Percentiles rank a stretch among this genome's conserved stretches.
phyloP scores from a whole-genome alignment of 1,284 basidiomycete genomes.

The Wallemia ichthyophaga region DNA sequence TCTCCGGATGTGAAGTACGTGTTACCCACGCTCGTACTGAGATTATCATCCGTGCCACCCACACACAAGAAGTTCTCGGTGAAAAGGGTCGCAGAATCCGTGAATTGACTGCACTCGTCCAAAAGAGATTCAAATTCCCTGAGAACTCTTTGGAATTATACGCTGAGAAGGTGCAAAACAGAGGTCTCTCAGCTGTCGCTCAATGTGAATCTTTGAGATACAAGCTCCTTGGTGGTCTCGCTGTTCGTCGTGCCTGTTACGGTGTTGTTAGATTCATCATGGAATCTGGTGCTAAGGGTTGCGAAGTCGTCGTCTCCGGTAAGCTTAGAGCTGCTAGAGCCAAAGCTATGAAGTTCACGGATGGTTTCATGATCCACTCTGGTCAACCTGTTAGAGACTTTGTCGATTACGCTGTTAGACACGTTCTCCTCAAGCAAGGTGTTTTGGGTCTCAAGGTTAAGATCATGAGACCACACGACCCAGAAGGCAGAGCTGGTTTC shows the following conservation, averaged over 20 bases:
- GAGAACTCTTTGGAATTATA: slow-evolving; percentile 97
- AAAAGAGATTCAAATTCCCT: slow-evolving; percentile 99
- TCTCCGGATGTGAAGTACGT: slow-evolving; percentile 99
- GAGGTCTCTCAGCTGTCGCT: slow-evolving; percentile 91
- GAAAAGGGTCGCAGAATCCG: slow-evolving; percentile 99
- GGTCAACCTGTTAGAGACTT: slow-evolving; percentile 94
- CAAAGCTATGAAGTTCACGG: slow-evolving; percentile 99
- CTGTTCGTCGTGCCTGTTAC: slow-evolving; percentile 95
- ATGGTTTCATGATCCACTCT: slow-evolving; percentile 99
- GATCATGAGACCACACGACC: slow-evolving; percentile 96
- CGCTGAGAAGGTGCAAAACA: slow-evolving; percentile 97
- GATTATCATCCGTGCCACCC: slow-evolving; percentile 98
- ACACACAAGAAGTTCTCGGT: slow-evolving; percentile 98
- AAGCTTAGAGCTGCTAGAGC: slow-evolving; percentile 99
- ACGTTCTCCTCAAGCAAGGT: slow-evolving; percentile 96
- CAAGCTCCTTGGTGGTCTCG: slow-evolving; percentile 97
- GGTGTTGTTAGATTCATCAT: slow-evolving; percentile 99
- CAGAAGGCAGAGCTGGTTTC: slow-evolving; percentile 61
- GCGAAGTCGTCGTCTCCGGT: slow-evolving; percentile 96
- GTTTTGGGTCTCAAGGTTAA: slow-evolving; percentile 99
- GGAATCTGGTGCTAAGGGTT: slow-evolving; percentile 99
- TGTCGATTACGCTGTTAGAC: slow-evolving; percentile 90
- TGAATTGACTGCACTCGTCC: slow-evolving; percentile 90
- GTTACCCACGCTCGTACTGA: slow-evolving; percentile 98
- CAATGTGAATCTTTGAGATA: slow-evolving; percentile 97